Evolutionary conservation across 2,329 filamentous ascomycete species (phyloP).

Genomic region (Alternaria metachromatica): DNA sequence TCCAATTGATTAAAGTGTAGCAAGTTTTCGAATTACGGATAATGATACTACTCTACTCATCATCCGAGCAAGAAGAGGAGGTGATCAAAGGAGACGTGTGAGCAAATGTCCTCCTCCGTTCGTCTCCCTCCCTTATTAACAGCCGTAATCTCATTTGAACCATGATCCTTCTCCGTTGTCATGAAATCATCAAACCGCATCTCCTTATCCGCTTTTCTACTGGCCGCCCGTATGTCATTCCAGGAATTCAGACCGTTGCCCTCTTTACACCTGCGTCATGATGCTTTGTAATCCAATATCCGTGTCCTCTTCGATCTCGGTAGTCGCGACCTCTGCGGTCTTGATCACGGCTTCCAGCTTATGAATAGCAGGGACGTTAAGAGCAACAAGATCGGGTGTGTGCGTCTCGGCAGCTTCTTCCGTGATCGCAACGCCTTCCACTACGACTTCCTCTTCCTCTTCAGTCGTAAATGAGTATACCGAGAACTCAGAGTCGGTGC

Average conservation of each 20-base stretch:
- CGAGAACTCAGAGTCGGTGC: constrained; percentile 27
- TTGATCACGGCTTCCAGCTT: neutral
- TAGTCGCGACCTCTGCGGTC: neutral
- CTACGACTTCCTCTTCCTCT: constrained; percentile 55
- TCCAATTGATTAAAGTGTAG: neutral
- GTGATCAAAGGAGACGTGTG: neutral
- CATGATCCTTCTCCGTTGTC: neutral
- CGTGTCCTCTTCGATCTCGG: neutral
- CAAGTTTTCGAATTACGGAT: neutral
- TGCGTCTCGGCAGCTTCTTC: constrained; percentile 63
- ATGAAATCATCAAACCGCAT: neutral
- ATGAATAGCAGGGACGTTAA: constrained; percentile 4
- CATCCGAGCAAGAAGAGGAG: neutral
- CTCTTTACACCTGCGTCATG: constrained; percentile 37
- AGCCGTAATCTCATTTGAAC: neutral
- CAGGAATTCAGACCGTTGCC: neutral
- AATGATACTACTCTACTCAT: neutral
- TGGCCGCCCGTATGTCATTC: neutral
- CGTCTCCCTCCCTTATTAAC: neutral
- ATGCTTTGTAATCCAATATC: constrained; percentile 26
- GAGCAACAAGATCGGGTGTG: constrained; percentile 43
- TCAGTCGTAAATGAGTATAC: constrained; percentile 33
- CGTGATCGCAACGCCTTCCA: constrained; percentile 60
- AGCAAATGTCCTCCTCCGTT: neutral
- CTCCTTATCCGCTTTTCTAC: neutral